Percentiles rank a stretch among this genome's conserved stretches.
Evolutionary conservation across 2,329 filamentous ascomycete species (phyloP).

Genomic region (Pseudovirgaria hyperparasitica): DNA sequence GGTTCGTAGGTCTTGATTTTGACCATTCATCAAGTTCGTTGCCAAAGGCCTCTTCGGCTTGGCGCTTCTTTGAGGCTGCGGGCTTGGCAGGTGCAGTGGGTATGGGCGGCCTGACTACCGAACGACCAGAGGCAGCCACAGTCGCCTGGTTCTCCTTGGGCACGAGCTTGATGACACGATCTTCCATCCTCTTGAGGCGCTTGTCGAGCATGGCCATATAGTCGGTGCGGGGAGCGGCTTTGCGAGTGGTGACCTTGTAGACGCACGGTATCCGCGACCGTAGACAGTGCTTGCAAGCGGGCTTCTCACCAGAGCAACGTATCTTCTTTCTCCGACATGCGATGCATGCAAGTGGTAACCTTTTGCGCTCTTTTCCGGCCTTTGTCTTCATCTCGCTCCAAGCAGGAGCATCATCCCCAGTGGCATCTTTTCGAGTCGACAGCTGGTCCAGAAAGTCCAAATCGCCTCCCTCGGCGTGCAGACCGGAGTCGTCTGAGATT

Average conservation of each 20-base stretch:
- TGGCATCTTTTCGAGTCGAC: too few relatives aligned
- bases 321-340: conserved; percentile 96
- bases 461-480: too few relatives aligned
- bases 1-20: conserved; percentile 39
- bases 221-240: conserved; percentile 86
- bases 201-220: conserved; percentile 99
- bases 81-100: conserved; percentile 44
- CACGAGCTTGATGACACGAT: conserved; percentile 89
- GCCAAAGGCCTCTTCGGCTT: conserved; percentile 77
- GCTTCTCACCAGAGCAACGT: conserved; percentile 92
- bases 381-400: conserved; percentile 44
- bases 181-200: conserved; percentile 85
- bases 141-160: conserved; percentile 71
- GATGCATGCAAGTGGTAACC: conserved; percentile 86
- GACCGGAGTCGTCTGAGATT: too few relatives aligned
- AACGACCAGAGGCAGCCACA: conserved; percentile 57
- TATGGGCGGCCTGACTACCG: conserved; percentile 69
- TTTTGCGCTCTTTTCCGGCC: conserved; percentile 89
- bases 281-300: conserved; percentile 90
- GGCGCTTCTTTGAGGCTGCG: conserved; percentile 59
- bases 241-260: conserved; percentile 91
- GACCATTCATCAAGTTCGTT: conserved; percentile 74
- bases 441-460: too few relatives aligned
- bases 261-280: conserved; percentile 89
- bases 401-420: conserved; percentile 29